Evolutionary conservation across 2,329 filamentous ascomycete genomes (phyloP).

Genomic region (Pestalotiopsis fici): DNA sequence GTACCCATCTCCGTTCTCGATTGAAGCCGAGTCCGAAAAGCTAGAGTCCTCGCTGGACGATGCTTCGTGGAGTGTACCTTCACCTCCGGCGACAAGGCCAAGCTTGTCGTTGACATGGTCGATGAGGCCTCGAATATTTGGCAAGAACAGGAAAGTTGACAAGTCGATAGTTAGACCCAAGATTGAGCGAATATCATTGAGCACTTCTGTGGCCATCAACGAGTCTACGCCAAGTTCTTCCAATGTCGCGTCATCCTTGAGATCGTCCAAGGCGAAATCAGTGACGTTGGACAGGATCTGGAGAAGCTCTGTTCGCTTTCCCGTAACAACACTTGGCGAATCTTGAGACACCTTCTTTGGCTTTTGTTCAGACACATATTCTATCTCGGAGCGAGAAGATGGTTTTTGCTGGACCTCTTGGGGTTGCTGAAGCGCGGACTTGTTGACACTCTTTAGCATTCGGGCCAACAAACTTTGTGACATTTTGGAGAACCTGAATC

Average conservation of each 20-base stretch:
- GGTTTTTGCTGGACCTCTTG: background rate
- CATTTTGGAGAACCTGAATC: slow-evolving; percentile 16
- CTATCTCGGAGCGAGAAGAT: background rate
- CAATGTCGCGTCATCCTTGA: slow-evolving; percentile 6
- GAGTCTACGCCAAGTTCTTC: slow-evolving; percentile 21
- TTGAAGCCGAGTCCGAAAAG: no score
- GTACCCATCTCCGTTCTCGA: no score
- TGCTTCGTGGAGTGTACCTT: background rate
- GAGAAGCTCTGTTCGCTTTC: no score
- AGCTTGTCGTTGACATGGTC: slow-evolving; percentile 13
- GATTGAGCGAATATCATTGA: slow-evolving; percentile 15
- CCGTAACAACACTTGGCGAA: no score
- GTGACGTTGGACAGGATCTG: slow-evolving; percentile 19
- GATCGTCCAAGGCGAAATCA: slow-evolving; percentile 16
- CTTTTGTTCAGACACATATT: background rate
- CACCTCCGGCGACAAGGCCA: background rate
- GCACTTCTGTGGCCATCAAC: slow-evolving; percentile 16
- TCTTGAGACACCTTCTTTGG: no score
- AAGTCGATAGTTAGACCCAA: slow-evolving; percentile 16
- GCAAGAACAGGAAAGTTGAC: slow-evolving; percentile 16
- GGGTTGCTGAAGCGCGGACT: background rate
- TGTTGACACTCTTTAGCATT: slow-evolving; percentile 16
- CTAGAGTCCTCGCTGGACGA: no score
- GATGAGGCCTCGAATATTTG: slow-evolving; percentile 11
- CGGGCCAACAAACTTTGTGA: slow-evolving; percentile 7